Percentiles rank a stretch among this genome's conserved stretches.
Conservation (phyloP, 805 yeast species). For the Henningerozyma blattae region DNA sequence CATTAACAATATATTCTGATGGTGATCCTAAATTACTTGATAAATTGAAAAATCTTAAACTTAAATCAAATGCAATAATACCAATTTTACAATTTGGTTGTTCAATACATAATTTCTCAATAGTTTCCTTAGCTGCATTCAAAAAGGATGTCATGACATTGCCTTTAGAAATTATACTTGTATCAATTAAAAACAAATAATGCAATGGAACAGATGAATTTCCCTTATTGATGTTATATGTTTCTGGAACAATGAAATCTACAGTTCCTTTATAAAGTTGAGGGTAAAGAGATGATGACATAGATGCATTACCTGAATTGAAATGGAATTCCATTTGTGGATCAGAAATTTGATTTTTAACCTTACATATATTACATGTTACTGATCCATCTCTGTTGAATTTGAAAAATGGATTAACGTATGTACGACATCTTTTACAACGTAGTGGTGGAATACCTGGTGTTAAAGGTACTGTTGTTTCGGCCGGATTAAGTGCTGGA, state of each 20-base stretch:
- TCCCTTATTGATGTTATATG: slow-evolving; percentile 41
- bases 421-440: slow-evolving; percentile 82
- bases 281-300: too few relatives aligned
- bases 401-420: slow-evolving; percentile 72
- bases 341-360: slow-evolving; percentile 54
- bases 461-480: slow-evolving; percentile 30
- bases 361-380: slow-evolving; percentile 77
- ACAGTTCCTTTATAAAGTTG: slow-evolving; percentile 75
- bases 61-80: slow-evolving; percentile 61
- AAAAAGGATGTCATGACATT: slow-evolving; percentile 46
- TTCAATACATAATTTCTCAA: slow-evolving; percentile 21
- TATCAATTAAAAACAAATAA: slow-evolving; percentile 63
- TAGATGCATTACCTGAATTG: too few relatives aligned
- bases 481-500: slow-evolving; percentile 19
- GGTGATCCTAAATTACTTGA: slow-evolving; percentile 41
- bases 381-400: slow-evolving; percentile 46
- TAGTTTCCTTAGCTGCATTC: slow-evolving; percentile 51
- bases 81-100: slow-evolving; percentile 41
- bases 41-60: slow-evolving; percentile 59
- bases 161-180: slow-evolving; percentile 45
- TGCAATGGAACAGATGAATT: slow-evolving; percentile 37
- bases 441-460: slow-evolving; percentile 46
- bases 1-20: slow-evolving; percentile 48
- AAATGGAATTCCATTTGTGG: slow-evolving; percentile 38
- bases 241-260: slow-evolving; percentile 65